These are phyloP conservation scores for Nemania abortiva DNA, from an alignment of 2,329 filamentous ascomycete genomes.

Conservation along the genomic window DNA sequence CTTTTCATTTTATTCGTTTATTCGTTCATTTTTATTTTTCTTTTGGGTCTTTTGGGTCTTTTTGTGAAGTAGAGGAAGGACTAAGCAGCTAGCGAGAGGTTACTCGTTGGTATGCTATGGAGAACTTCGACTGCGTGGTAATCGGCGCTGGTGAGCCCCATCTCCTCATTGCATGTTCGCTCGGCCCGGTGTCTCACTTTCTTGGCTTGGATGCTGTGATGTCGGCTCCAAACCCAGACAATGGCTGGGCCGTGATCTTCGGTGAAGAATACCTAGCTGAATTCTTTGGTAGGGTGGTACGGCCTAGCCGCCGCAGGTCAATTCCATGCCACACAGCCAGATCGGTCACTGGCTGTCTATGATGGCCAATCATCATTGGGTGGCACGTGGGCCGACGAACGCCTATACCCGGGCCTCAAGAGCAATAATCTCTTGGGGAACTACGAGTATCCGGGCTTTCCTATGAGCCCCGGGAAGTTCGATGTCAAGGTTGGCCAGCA, in stretches of 20 bases:
- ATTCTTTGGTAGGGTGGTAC: conserved; percentile 57
- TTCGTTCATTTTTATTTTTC: too few species aligned
- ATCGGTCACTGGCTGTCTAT: conserved; percentile 67
- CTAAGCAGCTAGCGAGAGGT: neutral
- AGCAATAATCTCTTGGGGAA: conserved; percentile 81
- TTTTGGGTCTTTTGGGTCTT: too few species aligned
- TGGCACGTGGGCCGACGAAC: conserved; percentile 76
- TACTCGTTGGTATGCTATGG: conserved; percentile 51
- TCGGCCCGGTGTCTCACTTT: neutral
- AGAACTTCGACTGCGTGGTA: conserved; percentile 61
- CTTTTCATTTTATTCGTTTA: neutral
- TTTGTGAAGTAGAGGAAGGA: too few species aligned
- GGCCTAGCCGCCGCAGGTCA: conserved; percentile 73
- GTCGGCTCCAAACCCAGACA: neutral
- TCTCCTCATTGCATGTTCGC: neutral
- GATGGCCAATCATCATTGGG: conserved; percentile 70
- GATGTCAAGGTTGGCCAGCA: conserved; percentile 64
- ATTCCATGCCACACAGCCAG: conserved; percentile 69
- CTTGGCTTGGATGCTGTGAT: neutral
- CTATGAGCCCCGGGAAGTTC: conserved; percentile 69
- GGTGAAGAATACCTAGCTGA: conserved; percentile 17
- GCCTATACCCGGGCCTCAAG: conserved; percentile 76
- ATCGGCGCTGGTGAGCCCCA: conserved; percentile 64
- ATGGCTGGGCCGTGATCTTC: neutral
- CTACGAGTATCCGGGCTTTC: conserved; percentile 80